phyloP scores from a whole-genome alignment of 192 early-diverging fungal species.

The Coemansia sp. region DNA sequence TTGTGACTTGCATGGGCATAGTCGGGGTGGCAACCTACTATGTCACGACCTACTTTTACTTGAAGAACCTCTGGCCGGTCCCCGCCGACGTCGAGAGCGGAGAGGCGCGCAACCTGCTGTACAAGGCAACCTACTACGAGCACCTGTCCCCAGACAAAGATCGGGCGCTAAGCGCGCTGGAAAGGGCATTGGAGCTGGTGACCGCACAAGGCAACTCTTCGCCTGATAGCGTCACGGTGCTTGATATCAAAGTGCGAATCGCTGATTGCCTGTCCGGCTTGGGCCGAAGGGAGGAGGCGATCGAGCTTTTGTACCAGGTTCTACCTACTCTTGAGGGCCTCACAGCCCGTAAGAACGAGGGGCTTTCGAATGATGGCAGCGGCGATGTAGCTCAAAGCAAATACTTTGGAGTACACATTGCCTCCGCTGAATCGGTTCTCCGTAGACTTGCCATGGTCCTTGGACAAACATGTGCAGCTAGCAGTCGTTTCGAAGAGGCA shows the following conservation, averaged over 20 bases:
- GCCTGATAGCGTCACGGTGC: constrained; percentile 14
- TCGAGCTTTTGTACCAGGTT: constrained; percentile 8
- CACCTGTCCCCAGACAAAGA: constrained; percentile 10
- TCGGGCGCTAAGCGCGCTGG: constrained; percentile 20
- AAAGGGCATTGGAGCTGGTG: constrained; percentile 22
- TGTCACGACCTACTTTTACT: constrained; percentile 26
- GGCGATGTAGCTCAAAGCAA: neutral
- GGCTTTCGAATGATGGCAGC: neutral
- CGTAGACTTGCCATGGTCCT: constrained; percentile 17
- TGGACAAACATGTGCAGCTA: constrained; percentile 10
- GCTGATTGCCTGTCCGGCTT: constrained; percentile 24
- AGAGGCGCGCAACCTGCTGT: constrained; percentile 16
- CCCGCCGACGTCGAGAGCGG: constrained; percentile 19
- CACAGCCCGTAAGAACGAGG: neutral
- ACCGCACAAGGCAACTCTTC: neutral
- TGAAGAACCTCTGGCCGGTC: constrained; percentile 28
- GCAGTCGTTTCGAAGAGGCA: constrained; percentile 11
- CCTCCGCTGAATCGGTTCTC: constrained; percentile 13
- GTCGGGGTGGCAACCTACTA: constrained; percentile 25
- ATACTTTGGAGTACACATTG: neutral
- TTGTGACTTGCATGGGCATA: constrained; percentile 7
- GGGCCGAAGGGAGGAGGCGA: constrained; percentile 10
- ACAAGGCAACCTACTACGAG: constrained; percentile 40
- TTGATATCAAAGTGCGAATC: constrained; percentile 36
- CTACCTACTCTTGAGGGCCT: constrained; percentile 8